Conservation (phyloP, 495 filamentous ascomycete genomes). For the Daldinia concentrica region DNA sequence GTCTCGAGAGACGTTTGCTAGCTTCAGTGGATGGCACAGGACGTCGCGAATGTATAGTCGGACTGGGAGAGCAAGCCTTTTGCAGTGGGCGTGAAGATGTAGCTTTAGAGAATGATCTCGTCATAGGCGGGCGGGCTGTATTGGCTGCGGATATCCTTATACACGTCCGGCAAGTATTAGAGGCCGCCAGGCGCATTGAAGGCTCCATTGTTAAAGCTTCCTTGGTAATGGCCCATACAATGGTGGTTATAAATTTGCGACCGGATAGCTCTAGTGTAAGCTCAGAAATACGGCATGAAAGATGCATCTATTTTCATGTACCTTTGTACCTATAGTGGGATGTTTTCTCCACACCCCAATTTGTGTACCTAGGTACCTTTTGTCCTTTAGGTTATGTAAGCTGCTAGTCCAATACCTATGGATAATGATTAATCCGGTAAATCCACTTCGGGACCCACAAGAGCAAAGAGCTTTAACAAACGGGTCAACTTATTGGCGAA, state of each 20-base stretch:
- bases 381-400: too few relatives aligned
- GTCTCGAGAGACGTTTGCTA: slow-evolving; percentile 16
- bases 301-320: slow-evolving; percentile 4
- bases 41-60: slow-evolving; percentile 20
- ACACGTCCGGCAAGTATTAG: slow-evolving; percentile 44
- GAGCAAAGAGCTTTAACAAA: slow-evolving; percentile 1
- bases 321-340: slow-evolving; percentile 1
- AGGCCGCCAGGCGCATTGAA: slow-evolving; percentile 38
- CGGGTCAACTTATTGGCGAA: not conserved
- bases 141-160: slow-evolving; percentile 31
- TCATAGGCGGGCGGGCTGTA: slow-evolving; percentile 28
- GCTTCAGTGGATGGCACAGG: not conserved
- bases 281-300: not conserved
- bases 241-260: slow-evolving; percentile 21
- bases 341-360: not conserved
- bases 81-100: slow-evolving; percentile 20
- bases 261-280: slow-evolving; percentile 18
- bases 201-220: slow-evolving; percentile 38
- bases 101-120: slow-evolving; percentile 39
- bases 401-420: too few relatives aligned
- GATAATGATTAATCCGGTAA: not conserved
- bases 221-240: slow-evolving; percentile 5
- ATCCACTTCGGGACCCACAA: not conserved
- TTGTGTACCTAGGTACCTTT: too few relatives aligned
- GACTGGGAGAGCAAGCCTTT: slow-evolving; percentile 15